Base-by-base conservation (phyloP, 2,329 filamentous ascomycete species). In the Colletotrichum sp. region DNA sequence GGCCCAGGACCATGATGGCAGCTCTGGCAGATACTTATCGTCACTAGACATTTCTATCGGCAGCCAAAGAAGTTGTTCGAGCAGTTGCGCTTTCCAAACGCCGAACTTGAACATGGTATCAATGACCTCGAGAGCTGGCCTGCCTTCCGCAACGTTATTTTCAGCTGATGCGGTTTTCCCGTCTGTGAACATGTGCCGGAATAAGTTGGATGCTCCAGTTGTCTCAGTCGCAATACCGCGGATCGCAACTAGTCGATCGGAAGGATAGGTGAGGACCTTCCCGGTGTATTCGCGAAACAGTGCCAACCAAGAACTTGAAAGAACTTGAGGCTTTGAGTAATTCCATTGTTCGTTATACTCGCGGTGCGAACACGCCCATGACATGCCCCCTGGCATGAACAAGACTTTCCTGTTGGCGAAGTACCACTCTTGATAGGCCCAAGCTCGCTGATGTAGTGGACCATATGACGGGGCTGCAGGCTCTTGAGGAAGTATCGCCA, bases 381-480 rank as follows among this genome's bases (percentile, higher is more conserved):
- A 44, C 5, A 44, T n/a, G 3, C 39, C 39, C 5, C 39, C 39
- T 6, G 19, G 39, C 39, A 44, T 44, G 39, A 44, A 32, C 30
- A 32, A 3, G 5, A 32, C 30, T 32, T 32, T 32, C 12, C 30
- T 13, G 5, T 32, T 13, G 11, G 30, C 39, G 19, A 44, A 44
- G 8, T 44, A 44, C 39, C 39, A 44, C 19, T 44, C 39, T 12
- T 44, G 39, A 11, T 44, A 44, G 1, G 39, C 39, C 39, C 39
- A 44, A 44, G 39, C 39, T 44, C 39, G 39, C 5, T 44, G 39
- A 44, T 44, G 39, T 3, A 44, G 19, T 44, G 39, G 36, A 7
- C 36, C 36, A n/a, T n/a, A 7, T 11, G 36, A 44, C 0, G 36
- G 36, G 0, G 36, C 16, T 7, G 16, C 5, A 0, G 16, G 16